Evolutionary conservation across 139 green algal genomes (phyloP).

Genomic region (Picocystis salinarum): DNA sequence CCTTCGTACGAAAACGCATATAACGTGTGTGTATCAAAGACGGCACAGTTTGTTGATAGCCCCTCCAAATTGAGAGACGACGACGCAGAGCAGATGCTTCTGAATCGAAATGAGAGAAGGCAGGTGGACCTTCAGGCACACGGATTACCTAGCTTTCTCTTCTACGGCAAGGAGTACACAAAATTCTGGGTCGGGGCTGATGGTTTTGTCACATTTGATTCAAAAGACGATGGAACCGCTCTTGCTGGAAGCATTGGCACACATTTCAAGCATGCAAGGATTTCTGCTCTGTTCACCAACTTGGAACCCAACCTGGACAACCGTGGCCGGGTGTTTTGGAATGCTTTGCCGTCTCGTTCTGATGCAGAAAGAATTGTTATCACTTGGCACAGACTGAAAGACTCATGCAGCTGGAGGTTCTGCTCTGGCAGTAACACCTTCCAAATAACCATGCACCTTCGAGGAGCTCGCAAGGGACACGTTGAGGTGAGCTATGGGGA

Average conservation of each 20-base stretch:
- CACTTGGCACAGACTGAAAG: background rate
- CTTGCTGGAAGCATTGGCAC: background rate
- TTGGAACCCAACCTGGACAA: background rate
- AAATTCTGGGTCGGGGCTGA: background rate
- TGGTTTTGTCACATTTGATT: conserved; percentile 1
- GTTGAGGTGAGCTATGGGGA: background rate
- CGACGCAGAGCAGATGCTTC: background rate
- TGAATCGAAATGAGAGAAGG: background rate
- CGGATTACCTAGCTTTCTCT: too few species aligned
- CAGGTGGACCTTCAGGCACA: background rate
- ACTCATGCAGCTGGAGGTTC: background rate
- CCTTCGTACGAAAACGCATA: conserved; percentile 1
- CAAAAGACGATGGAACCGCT: background rate
- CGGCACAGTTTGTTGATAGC: background rate
- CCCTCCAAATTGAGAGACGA: background rate
- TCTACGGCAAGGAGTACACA: background rate
- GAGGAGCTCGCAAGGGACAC: background rate
- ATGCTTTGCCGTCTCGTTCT: background rate
- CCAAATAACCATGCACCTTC: background rate
- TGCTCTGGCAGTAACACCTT: conserved; percentile 1
- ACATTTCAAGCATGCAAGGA: background rate
- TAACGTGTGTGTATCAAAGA: background rate
- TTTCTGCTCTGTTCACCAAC: background rate
- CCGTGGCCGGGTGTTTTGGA: background rate
- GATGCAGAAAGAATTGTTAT: background rate